Percentiles rank a stretch among this genome's conserved stretches.
Conservation (phyloP, 371 early-diverging fungal species). For the Apophysomyces trapeziformis region DNA sequence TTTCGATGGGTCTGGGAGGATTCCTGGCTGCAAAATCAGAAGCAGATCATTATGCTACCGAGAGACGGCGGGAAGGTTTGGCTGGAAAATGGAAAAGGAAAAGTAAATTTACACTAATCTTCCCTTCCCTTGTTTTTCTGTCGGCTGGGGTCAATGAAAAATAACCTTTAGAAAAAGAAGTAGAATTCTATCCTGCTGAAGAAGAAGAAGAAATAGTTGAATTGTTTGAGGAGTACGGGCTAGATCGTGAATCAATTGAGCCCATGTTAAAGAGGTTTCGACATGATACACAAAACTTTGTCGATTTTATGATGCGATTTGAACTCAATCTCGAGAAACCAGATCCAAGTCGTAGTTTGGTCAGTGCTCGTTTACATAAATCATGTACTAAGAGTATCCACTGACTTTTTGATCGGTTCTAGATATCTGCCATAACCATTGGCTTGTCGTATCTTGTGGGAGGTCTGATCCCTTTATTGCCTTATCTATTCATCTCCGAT, state of each 20-base stretch:
- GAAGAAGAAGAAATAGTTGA: conserved; percentile 72
- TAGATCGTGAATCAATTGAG: conserved; percentile 55
- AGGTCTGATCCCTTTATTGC: conserved; percentile 71
- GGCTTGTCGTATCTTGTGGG: conserved; percentile 73
- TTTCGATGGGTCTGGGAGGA: conserved; percentile 45
- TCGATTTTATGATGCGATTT: conserved; percentile 81
- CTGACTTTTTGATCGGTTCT: neutral
- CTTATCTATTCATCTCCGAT: conserved; percentile 58
- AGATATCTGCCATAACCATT: conserved; percentile 70
- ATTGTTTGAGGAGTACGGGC: conserved; percentile 64
- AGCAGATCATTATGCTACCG: conserved; percentile 67
- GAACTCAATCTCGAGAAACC: conserved; percentile 74
- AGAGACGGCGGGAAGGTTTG: conserved; percentile 59
- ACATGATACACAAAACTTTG: conserved; percentile 59
- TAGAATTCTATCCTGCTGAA: conserved; percentile 59
- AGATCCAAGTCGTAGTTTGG: conserved; percentile 63
- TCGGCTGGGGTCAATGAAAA: neutral
- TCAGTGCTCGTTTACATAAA: conserved; percentile 24
- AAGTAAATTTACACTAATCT: neutral
- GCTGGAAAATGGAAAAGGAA: neutral
- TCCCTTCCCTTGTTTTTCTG: neutral
- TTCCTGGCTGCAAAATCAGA: conserved; percentile 56
- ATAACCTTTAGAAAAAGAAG: conserved; percentile 46
- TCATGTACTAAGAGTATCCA: neutral
- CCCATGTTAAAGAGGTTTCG: conserved; percentile 64